These are phyloP conservation scores for Pharus latifolius DNA, from an alignment of 176 grass and related monocot genomes.

Conservation along the genomic window DNA sequence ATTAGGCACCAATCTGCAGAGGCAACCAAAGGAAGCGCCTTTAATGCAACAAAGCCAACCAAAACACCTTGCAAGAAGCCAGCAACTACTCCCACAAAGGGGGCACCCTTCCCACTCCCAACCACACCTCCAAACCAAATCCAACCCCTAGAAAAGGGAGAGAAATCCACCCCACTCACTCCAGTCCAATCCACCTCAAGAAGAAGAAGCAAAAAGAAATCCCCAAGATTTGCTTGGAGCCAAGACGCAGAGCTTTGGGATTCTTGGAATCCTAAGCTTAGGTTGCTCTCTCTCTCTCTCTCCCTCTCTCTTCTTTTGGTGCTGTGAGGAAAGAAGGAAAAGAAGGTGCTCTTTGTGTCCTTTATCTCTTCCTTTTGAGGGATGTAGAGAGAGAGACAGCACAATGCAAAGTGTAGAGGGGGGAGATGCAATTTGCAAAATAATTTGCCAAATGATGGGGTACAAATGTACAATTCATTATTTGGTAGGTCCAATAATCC, in stretches of 20 bases:
- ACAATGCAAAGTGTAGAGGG: not conserved
- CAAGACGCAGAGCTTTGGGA: not conserved
- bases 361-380: not conserved
- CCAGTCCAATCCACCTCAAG: constrained; percentile 7
- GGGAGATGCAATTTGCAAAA: not conserved
- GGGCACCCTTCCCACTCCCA: not conserved
- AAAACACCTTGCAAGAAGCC: constrained; percentile 18
- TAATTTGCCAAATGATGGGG: too few species aligned
- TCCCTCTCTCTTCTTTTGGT: not conserved
- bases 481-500: not conserved
- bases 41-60: constrained; percentile 38
- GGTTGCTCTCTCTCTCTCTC: not conserved
- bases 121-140: constrained; percentile 35
- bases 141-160: constrained; percentile 9
- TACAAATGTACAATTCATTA: not conserved
- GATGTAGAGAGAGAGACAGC: not conserved
- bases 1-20: constrained; percentile 16
- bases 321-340: not conserved
- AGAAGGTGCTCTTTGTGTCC: not conserved
- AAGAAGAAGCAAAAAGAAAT: not conserved
- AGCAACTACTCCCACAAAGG: constrained; percentile 19
- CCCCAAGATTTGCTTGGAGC: constrained; percentile 17
- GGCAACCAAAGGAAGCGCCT: not conserved
- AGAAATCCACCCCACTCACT: not conserved
- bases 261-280: constrained; percentile 22